Conservation (phyloP, 441 rosid species). For the Mallotus repandus region DNA sequence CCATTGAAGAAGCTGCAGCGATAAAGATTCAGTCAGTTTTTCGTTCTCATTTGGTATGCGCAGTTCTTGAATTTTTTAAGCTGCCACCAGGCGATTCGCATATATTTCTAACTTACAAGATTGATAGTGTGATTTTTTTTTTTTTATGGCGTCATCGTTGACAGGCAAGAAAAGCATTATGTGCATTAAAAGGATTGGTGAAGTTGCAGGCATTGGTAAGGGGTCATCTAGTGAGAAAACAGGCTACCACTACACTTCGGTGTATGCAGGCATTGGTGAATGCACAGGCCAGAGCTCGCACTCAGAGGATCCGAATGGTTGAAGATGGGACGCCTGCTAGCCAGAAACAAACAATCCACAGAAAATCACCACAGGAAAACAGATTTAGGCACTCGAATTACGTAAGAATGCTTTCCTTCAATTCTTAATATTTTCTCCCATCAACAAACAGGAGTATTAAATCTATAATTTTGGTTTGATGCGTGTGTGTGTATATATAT, state of each 20-base stretch:
- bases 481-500: slow-evolving; percentile 16
- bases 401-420: slow-evolving; percentile 35
- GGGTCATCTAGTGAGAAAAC: slow-evolving; percentile 65
- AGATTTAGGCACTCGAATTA: slow-evolving; percentile 33
- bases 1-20: slow-evolving; percentile 61
- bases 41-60: slow-evolving; percentile 74
- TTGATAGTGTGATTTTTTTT: neutral
- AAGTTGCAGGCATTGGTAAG: slow-evolving; percentile 71
- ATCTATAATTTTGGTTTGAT: slow-evolving; percentile 8
- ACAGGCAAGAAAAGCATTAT: slow-evolving; percentile 85
- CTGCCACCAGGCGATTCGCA: neutral
- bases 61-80: neutral
- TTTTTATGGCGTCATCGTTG: slow-evolving; percentile 5
- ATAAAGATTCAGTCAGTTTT: slow-evolving; percentile 75
- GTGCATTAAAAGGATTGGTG: slow-evolving; percentile 64
- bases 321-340: slow-evolving; percentile 42
- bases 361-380: slow-evolving; percentile 50
- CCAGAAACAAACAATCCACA: slow-evolving; percentile 52
- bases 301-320: slow-evolving; percentile 53
- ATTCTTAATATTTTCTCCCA: neutral
- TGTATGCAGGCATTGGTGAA: slow-evolving; percentile 63
- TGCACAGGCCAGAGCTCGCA: slow-evolving; percentile 55
- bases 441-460: neutral
- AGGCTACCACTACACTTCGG: slow-evolving; percentile 51
- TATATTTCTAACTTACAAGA: no score